Evolutionary conservation across 805 yeast species (phyloP).

Genomic region (Pichia rugopelliculosa): DNA sequence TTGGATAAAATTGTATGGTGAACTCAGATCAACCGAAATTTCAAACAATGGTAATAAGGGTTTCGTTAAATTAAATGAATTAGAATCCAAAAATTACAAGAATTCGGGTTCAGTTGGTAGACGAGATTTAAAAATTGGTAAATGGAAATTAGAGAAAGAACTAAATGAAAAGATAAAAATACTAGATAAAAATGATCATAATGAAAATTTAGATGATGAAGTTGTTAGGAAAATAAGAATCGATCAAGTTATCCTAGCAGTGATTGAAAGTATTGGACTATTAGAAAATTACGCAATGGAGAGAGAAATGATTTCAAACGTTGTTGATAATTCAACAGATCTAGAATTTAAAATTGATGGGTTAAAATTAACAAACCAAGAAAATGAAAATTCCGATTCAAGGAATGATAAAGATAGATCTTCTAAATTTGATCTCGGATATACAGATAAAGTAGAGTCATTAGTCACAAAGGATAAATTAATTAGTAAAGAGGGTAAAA

Average conservation of each 20-base stretch:
- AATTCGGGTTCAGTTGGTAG: conserved; percentile 34
- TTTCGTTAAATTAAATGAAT: conserved; percentile 8
- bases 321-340: conserved; percentile 17
- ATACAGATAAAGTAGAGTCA: conserved; percentile 43
- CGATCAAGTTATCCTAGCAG: conserved; percentile 46
- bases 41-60: conserved; percentile 6
- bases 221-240: conserved; percentile 45
- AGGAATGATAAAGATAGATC: conserved; percentile 12
- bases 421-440: conserved; percentile 34
- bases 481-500: conserved; percentile 66
- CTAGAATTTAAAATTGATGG: conserved; percentile 12
- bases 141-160: conserved; percentile 53
- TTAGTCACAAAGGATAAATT: conserved; percentile 44
- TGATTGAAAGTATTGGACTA: conserved; percentile 45
- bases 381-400: conserved; percentile 6
- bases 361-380: conserved; percentile 7
- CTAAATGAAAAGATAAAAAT: conserved; percentile 37
- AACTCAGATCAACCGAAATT: conserved; percentile 5
- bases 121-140: conserved; percentile 68
- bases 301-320: conserved; percentile 47
- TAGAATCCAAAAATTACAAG: conserved; percentile 2
- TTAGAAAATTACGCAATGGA: conserved; percentile 62
- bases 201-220: conserved; percentile 55
- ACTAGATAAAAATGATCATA: conserved; percentile 31
- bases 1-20: conserved; percentile 9